phyloP scores from a whole-genome alignment of 371 early-diverging fungal species.

The Lichtheimia hyalospora region DNA sequence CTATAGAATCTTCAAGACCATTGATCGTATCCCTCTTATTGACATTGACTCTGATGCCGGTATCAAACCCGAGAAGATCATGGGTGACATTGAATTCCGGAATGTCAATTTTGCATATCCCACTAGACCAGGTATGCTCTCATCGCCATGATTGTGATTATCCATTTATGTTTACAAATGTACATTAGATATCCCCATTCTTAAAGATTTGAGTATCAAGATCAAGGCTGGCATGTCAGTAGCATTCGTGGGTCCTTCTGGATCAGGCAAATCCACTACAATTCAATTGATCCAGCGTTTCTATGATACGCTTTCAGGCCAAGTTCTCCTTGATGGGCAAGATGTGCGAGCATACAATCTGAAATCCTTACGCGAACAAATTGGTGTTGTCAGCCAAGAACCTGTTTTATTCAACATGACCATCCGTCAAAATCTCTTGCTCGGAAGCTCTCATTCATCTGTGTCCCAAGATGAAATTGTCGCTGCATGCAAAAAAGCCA shows the following conservation, averaged over 20 bases:
- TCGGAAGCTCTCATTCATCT: constrained; percentile 43
- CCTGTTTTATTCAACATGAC: constrained; percentile 82
- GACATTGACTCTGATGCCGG: constrained; percentile 61
- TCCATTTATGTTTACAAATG: constrained; percentile 32
- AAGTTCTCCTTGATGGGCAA: constrained; percentile 67
- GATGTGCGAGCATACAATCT: constrained; percentile 66
- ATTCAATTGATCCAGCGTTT: constrained; percentile 87
- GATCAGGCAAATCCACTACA: constrained; percentile 91
- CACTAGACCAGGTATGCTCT: constrained; percentile 43
- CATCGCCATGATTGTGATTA: not conserved
- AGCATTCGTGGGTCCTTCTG: constrained; percentile 79
- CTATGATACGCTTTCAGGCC: constrained; percentile 71
- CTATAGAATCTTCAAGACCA: constrained; percentile 65
- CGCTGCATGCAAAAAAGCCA: constrained; percentile 57
- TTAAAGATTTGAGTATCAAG: constrained; percentile 58
- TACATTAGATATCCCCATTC: constrained; percentile 59
- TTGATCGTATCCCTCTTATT: constrained; percentile 72
- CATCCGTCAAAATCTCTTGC: constrained; percentile 74
- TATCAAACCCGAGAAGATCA: constrained; percentile 32
- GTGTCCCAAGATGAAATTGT: constrained; percentile 55
- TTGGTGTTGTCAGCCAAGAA: constrained; percentile 88
- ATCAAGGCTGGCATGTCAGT: constrained; percentile 72
- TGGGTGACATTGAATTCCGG: constrained; percentile 68
- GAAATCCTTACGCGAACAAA: constrained; percentile 66
- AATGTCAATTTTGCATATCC: constrained; percentile 76